Evolutionary conservation across 2,329 filamentous ascomycete genomes (phyloP), one percentile per base, ranked within the genome.

Genomic region (Neonectria punicea): DNA sequence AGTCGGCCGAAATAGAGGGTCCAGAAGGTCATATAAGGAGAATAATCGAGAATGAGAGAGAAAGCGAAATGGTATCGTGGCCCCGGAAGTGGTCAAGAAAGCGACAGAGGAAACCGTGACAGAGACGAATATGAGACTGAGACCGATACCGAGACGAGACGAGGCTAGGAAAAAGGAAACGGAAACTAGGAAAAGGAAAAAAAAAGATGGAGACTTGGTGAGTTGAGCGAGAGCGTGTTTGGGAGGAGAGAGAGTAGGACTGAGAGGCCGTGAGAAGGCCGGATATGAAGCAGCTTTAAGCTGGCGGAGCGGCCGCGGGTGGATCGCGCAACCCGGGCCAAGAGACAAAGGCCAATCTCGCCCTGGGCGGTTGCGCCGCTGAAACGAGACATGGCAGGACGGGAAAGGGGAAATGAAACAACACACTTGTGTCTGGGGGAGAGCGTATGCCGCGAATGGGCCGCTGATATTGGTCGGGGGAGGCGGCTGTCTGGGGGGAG

Each of bases 401-500:
- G 56, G 56, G 69, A 75, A 69, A 75, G 68, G 68, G 74, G 77
- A 76, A 77, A 80, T 87, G 85, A 87, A 87, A 88, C 85, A 75
- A 69, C 73, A 75, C 76, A 77, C 67, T 77, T 82, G 85, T 87
- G 78, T 87, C 84, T 81, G 77, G 83, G 83, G 71, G 73, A 75
- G 73, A 77, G 76, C 78, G 80, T 78, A 72, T 76, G 72, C 70
- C 67, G 73, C 67, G 68, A 76, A 81, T 71, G 77, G 79, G 78
- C 78, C 76, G 76, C 79, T 79, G 80, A 84, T 81, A 87, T 86
- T 87, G 85, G 85, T 80, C 82, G 76, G 73, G 16, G 70, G 68
- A 65, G 80, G 83, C 81, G 82, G 81, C 77, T 83, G 81, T 85
- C 78, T 84, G 79, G 50, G 77, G 39, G n/a, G 39, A 25, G 39